phyloP scores from a whole-genome alignment of 139 green algal species.

The Picochlorum sp. region DNA sequence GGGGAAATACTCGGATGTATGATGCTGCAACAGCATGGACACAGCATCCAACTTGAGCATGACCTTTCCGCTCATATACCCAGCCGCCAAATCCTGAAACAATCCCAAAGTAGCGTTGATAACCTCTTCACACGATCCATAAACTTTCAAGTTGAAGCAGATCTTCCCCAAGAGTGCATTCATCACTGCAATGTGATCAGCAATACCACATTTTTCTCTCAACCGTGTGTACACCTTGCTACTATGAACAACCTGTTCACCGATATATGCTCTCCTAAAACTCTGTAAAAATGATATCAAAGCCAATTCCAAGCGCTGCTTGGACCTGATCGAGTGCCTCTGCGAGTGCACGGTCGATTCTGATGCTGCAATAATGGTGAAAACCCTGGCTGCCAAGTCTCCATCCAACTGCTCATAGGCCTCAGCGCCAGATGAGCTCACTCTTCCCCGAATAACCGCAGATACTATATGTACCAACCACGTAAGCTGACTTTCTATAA shows the following conservation, averaged over 20 bases:
- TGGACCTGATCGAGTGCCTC: constrained; percentile 36
- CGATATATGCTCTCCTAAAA: constrained; percentile 95
- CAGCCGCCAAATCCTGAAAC: constrained; percentile 87
- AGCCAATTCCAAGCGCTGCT: constrained; percentile 86
- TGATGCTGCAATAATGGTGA: constrained; percentile 65
- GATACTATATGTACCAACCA: constrained; percentile 96
- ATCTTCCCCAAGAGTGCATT: constrained; percentile 87
- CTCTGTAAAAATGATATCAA: constrained; percentile 91
- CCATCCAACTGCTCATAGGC: constrained; percentile 85
- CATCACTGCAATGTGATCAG: constrained; percentile 74
- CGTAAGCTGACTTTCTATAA: constrained; percentile 93
- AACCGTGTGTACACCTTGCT: constrained; percentile 88
- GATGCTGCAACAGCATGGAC: constrained; percentile 72
- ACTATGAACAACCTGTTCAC: constrained; percentile 86
- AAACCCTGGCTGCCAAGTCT: constrained; percentile 78
- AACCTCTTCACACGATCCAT: constrained; percentile 68
- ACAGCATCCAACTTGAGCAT: constrained; percentile 88
- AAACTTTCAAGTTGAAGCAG: constrained; percentile 79
- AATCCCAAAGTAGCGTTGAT: constrained; percentile 80
- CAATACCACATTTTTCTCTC: constrained; percentile 65
- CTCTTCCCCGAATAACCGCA: constrained; percentile 76
- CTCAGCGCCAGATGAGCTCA: constrained; percentile 41
- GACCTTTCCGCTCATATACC: constrained; percentile 97
- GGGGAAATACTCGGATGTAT: constrained; percentile 72
- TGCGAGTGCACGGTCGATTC: constrained; percentile 56